Percentiles rank a stretch among this genome's conserved stretches.
phyloP scores from a whole-genome alignment of 2,329 filamentous ascomycete species.

The Stachybotrys chartarum region DNA sequence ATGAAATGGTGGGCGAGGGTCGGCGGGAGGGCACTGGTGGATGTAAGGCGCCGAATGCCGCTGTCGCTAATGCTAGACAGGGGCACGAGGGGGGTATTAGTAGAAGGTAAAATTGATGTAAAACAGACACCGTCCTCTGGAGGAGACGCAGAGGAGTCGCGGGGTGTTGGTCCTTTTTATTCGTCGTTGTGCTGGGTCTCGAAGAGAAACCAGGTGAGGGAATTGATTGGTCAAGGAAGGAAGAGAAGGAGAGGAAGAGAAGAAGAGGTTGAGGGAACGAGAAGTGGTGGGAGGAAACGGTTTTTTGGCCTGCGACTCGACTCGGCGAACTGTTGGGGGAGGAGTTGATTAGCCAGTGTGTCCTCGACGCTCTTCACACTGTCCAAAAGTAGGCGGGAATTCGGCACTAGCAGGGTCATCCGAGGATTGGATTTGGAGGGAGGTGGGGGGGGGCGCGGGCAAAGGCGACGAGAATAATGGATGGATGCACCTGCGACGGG shows the following conservation, averaged over 20 bases:
- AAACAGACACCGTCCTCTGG: neutral
- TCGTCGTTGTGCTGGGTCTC: neutral
- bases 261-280: neutral
- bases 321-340: neutral
- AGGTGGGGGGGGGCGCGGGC: neutral
- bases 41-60: neutral
- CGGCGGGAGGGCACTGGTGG: slow-evolving; percentile 3
- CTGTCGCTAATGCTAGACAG: slow-evolving; percentile 1
- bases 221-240: neutral
- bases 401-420: neutral
- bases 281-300: neutral
- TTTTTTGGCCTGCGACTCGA: neutral
- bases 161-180: neutral
- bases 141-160: neutral
- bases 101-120: neutral
- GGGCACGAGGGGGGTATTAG: slow-evolving; percentile 1
- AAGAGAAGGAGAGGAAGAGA: neutral
- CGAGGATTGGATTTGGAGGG: neutral
- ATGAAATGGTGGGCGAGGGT: slow-evolving; percentile 14
- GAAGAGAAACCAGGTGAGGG: neutral
- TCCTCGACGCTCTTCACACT: neutral
- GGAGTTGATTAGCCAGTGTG: neutral
- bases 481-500: neutral
- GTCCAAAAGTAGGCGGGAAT: neutral
- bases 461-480: neutral